A percentile compares a stretch with the other conserved stretches of the same genome.
Evolutionary conservation across 352 stramenopile species (phyloP).

Genomic region (Pythium scleroteichum): DNA sequence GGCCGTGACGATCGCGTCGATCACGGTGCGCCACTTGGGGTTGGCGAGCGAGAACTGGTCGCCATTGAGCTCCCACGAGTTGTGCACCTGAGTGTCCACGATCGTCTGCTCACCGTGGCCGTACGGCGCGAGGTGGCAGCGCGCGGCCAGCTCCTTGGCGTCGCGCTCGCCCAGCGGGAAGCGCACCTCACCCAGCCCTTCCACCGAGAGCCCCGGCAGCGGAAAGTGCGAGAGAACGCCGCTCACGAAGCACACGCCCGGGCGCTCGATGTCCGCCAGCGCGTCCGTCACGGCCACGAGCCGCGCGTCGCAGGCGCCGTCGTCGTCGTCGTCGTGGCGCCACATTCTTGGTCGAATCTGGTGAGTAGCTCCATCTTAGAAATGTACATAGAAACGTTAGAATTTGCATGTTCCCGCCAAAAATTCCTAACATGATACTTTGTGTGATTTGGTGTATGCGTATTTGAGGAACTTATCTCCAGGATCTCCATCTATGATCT

Average conservation of each 20-base stretch:
- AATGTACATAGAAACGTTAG: constrained; percentile 1
- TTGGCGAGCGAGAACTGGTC: constrained; percentile 17
- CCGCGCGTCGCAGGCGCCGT: constrained; percentile 19
- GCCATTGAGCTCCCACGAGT: constrained; percentile 27
- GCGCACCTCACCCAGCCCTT: constrained; percentile 13
- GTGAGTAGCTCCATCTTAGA: background rate
- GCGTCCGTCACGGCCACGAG: constrained; percentile 19
- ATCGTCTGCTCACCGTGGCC: constrained; percentile 24
- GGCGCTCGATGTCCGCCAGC: constrained; percentile 17
- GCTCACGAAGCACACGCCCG: constrained; percentile 23
- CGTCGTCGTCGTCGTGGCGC: background rate
- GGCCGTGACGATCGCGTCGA: constrained; percentile 13
- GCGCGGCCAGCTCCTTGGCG: constrained; percentile 3
- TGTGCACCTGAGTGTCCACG: constrained; percentile 26
- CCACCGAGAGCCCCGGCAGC: constrained; percentile 12
- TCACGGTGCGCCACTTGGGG: constrained; percentile 7
- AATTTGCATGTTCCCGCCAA: background rate
- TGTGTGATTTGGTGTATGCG: too few relatives aligned
- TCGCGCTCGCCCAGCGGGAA: constrained; percentile 16
- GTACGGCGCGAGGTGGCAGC: constrained; percentile 19
- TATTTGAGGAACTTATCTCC: too few relatives aligned
- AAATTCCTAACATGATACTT: background rate
- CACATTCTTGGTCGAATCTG: background rate
- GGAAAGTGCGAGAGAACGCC: constrained; percentile 13
- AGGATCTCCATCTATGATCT: too few relatives aligned